Conservation (phyloP, 2,329 filamentous ascomycete species). For the Diaporthe longicolla region DNA sequence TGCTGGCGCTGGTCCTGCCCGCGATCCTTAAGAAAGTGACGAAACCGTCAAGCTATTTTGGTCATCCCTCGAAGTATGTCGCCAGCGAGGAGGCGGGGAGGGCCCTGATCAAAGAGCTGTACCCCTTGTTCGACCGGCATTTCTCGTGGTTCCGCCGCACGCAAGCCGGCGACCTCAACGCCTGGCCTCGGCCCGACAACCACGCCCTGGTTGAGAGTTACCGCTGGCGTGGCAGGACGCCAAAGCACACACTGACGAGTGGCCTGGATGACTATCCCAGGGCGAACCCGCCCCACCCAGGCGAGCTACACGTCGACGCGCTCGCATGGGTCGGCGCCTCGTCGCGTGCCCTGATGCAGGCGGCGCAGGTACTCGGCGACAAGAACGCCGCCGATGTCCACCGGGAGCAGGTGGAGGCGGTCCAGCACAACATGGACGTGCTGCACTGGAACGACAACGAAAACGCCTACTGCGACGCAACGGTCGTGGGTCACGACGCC, state of each 20-base stretch:
- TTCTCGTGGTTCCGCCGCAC: slow-evolving; percentile 94
- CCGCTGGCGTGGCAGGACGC: slow-evolving; percentile 88
- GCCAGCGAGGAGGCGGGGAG: slow-evolving; percentile 66
- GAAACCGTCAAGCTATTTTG: slow-evolving; percentile 69
- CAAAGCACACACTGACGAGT: slow-evolving; percentile 86
- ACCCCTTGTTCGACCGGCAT: slow-evolving; percentile 87
- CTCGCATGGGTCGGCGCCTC: slow-evolving; percentile 96
- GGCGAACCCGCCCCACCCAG: slow-evolving; percentile 90
- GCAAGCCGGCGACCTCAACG: slow-evolving; percentile 84
- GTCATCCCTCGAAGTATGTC: slow-evolving; percentile 60
- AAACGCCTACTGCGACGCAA: slow-evolving; percentile 89
- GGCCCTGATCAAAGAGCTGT: slow-evolving; percentile 79
- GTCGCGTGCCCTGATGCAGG: slow-evolving; percentile 81
- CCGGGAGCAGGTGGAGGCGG: slow-evolving; percentile 77
- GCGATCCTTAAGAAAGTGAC: slow-evolving; percentile 83
- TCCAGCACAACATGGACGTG: slow-evolving; percentile 85
- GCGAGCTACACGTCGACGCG: slow-evolving; percentile 90
- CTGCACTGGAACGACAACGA: slow-evolving; percentile 86
- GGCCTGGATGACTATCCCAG: slow-evolving; percentile 94
- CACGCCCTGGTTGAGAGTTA: slow-evolving; percentile 80
- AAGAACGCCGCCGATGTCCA: slow-evolving; percentile 84
- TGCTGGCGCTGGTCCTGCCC: slow-evolving; percentile 85
- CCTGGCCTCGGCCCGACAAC: slow-evolving; percentile 33
- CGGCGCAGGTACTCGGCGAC: slow-evolving; percentile 79
- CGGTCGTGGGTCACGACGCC: slow-evolving; percentile 70